Evolutionary conservation across 2,329 filamentous ascomycete genomes (phyloP).

Genomic region (Microcera coccophila): DNA sequence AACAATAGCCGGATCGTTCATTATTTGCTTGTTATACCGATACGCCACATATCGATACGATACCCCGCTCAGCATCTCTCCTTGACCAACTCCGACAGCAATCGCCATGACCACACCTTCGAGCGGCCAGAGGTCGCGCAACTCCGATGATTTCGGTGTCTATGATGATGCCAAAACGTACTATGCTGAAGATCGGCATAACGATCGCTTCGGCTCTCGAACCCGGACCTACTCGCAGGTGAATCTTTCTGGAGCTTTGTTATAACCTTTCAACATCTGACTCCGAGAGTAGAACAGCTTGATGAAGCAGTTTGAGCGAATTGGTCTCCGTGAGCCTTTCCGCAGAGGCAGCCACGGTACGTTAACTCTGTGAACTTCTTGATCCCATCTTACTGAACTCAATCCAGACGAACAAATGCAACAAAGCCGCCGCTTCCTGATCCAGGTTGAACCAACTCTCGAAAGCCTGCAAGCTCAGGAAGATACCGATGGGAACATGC

Average conservation of each 20-base stretch:
- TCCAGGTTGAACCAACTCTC: constrained; percentile 81
- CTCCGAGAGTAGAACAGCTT: constrained; percentile 46
- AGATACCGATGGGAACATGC: constrained; percentile 90
- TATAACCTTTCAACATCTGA: constrained; percentile 25
- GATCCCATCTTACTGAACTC: not conserved
- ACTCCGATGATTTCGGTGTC: constrained; percentile 47
- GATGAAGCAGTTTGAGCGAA: constrained; percentile 49
- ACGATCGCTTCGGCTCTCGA: constrained; percentile 46
- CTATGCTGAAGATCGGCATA: constrained; percentile 53
- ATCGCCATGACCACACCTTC: constrained; percentile 27
- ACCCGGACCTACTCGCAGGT: constrained; percentile 57
- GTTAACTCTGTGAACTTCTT: constrained; percentile 10
- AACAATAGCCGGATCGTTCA: too few relatives aligned
- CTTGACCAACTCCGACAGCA: not conserved
- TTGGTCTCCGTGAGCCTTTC: constrained; percentile 52
- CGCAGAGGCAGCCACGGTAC: constrained; percentile 58
- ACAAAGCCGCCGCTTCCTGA: constrained; percentile 71
- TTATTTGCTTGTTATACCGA: too few relatives aligned
- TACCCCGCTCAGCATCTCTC: constrained; percentile 5
- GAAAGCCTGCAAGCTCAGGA: constrained; percentile 77
- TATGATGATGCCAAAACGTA: constrained; percentile 58
- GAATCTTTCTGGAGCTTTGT: constrained; percentile 4
- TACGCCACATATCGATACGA: not conserved
- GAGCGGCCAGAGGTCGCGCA: constrained; percentile 28
- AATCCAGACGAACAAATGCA: constrained; percentile 66